Conservation (phyloP, 2,329 filamentous ascomycete species). For the Xylariaceae sp. region DNA sequence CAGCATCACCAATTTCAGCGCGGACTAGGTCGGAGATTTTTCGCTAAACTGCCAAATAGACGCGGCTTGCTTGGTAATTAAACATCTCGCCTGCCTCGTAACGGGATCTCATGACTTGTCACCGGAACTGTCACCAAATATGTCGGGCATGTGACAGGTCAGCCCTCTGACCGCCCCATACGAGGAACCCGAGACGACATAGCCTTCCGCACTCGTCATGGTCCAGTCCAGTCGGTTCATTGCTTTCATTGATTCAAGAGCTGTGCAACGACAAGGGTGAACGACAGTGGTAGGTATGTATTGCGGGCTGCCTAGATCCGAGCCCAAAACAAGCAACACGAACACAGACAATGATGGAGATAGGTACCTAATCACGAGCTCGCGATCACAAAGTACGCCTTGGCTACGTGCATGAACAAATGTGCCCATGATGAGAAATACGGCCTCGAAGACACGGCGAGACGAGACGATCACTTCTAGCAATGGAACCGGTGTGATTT, state of each 20-base stretch:
- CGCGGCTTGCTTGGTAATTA: too few species aligned
- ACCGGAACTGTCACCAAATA: neutral
- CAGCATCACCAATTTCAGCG: too few species aligned
- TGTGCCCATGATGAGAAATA: neutral
- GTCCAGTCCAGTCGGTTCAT: too few species aligned
- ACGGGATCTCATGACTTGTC: neutral
- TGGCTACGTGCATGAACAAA: neutral
- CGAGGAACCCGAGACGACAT: neutral
- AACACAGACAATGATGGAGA: neutral
- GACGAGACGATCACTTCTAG: neutral
- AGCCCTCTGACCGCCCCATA: neutral
- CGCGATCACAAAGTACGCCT: neutral
- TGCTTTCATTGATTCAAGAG: too few species aligned
- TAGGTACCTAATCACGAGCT: neutral
- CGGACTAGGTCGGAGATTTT: too few species aligned
- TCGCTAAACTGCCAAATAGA: too few species aligned
- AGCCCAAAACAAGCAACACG: too few species aligned
- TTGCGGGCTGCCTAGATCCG: neutral
- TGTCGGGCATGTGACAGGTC: neutral
- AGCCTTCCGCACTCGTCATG: too few species aligned
- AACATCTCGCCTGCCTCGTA: neutral
- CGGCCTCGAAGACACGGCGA: neutral
- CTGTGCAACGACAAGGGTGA: too few species aligned
- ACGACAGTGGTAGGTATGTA: neutral
- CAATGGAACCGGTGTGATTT: neutral